Evolutionary conservation across 2,329 filamentous ascomycete genomes (phyloP).

Genomic region (Aspergillus ibericus): DNA sequence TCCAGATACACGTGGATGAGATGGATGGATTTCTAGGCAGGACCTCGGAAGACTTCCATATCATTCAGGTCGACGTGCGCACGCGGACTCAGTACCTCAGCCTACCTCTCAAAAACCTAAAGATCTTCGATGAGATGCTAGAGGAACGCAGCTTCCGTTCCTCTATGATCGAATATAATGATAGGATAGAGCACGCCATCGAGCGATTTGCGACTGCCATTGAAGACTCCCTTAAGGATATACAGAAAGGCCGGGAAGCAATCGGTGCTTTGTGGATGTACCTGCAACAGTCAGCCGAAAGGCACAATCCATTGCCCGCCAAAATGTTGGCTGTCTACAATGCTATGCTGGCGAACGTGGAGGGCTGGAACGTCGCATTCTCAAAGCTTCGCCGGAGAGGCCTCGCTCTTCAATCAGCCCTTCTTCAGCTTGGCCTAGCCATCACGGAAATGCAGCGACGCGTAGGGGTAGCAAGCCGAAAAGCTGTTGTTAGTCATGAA

Average conservation of each 20-base stretch:
- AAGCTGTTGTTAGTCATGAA: constrained; percentile 61
- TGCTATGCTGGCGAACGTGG: constrained; percentile 89
- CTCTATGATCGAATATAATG: constrained; percentile 82
- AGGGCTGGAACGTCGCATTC: constrained; percentile 84
- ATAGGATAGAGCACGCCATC: constrained; percentile 86
- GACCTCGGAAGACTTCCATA: constrained; percentile 78
- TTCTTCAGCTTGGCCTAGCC: constrained; percentile 72
- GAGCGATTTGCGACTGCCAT: constrained; percentile 74
- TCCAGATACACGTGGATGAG: constrained; percentile 91
- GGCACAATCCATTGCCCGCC: constrained; percentile 57
- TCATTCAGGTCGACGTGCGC: constrained; percentile 75
- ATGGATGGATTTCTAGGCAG: constrained; percentile 88
- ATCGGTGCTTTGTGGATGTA: constrained; percentile 77
- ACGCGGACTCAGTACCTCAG: constrained; percentile 78
- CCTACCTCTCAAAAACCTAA: constrained; percentile 77
- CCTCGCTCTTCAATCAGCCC: constrained; percentile 65
- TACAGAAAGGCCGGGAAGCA: constrained; percentile 73
- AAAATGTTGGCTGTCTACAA: constrained; percentile 73
- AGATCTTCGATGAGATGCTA: constrained; percentile 83
- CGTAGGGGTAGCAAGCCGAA: constrained; percentile 78
- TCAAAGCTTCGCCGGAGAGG: constrained; percentile 72
- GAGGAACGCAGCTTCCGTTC: constrained; percentile 78
- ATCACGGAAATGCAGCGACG: constrained; percentile 83
- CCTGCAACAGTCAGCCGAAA: constrained; percentile 64
- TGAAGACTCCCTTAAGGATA: constrained; percentile 75